Evolutionary conservation across 2,329 filamentous ascomycete genomes (phyloP).

Genomic region (Torrubiella hemipterigena): DNA sequence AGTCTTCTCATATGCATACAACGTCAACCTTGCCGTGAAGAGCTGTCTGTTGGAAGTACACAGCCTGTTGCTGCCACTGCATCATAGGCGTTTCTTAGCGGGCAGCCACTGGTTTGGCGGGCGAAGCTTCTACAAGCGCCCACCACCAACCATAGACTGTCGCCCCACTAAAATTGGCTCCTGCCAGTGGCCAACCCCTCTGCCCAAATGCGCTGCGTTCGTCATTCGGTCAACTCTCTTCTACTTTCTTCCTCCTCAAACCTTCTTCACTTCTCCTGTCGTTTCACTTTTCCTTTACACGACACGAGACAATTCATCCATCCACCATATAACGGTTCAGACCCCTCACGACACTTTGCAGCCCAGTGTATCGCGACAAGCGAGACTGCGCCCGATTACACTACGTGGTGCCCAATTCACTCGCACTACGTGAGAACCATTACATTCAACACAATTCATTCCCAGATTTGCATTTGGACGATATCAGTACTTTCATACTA

Average conservation of each 20-base stretch:
- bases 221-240: background rate
- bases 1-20: no score
- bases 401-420: background rate
- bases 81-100: no score
- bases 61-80: no score
- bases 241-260: background rate
- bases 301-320: no score
- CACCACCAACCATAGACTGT: background rate
- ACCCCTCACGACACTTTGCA: background rate
- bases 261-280: background rate
- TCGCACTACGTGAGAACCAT: background rate
- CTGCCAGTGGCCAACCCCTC: background rate
- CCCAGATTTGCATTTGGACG: background rate
- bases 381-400: background rate
- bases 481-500: background rate
- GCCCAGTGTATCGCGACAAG: background rate
- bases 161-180: background rate
- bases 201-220: background rate
- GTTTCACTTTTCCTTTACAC: no score
- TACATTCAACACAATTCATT: background rate
- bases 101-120: no score
- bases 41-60: no score
- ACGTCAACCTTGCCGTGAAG: no score
- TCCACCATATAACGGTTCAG: no score
- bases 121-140: constrained; percentile 14